Base-by-base conservation (phyloP, 2,329 filamentous ascomycete species). In the Scytalidium lignicola region DNA sequence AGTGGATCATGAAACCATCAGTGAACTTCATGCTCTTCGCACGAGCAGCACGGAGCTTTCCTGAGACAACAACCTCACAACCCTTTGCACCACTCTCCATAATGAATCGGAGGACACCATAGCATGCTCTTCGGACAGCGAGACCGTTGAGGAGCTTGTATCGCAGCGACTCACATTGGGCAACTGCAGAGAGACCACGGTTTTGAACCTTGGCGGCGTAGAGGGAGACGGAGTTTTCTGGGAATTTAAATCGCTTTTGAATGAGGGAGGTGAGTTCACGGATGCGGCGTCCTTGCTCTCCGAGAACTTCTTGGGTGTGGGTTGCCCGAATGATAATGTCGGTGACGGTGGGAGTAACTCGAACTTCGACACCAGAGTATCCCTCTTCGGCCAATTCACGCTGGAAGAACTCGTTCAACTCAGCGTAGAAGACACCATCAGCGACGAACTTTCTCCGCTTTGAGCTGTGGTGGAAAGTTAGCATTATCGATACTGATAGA, bases 11-110 rank as follows among this genome's bases (percentile, higher is more conserved):
- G 90, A 99, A 99, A 74, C 93, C 93, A 76, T 99, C 91, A 76
- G 93, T 99, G 87, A 99, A 99, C 87, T 99, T 99, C 93, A 99
- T 99, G 80, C 83, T 90, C 90, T 99, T 99, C 77, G 93, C 93
- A 82, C 93, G 90, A 69, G 93, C 93, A 74, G 93, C 93, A 71
- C 93, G 87, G 67, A 99, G 88, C 86, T 99, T 99, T 75, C 93
- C 93, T 65, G 90, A 96, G 64, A 99, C 93, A 71, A 99, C 93
- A 62, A 99, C 93, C 82, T 99, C 93, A 75, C 93, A 99, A 76
- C 93, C 93, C 88, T 99, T 99, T 76, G 93, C 93, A 70, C 93
- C 93, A 65, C 82, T 88, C 88, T 99, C 93, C 93, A 99, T 99
- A 80, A 99, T 99, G 83, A 99, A 99, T 72, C 92, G 85, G 70